These are phyloP conservation scores for Myriosclerotinia curreyana DNA, from an alignment of 2,329 filamentous ascomycete species.

Conservation along the genomic window DNA sequence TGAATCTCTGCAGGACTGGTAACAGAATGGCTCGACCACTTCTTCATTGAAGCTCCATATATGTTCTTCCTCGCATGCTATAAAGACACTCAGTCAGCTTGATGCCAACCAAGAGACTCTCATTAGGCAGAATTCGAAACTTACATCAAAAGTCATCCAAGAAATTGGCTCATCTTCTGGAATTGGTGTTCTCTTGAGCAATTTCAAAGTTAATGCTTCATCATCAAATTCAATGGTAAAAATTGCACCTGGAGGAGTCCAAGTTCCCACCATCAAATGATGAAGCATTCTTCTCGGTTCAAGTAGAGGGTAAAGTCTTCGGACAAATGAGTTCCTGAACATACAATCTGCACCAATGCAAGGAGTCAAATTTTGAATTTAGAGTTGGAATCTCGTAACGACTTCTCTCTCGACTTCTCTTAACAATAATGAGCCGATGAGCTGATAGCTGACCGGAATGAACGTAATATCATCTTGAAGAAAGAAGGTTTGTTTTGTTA, in stretches of 20 bases:
- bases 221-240: constrained; percentile 89
- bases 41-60: constrained; percentile 90
- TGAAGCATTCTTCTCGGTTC: constrained; percentile 64
- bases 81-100: not conserved
- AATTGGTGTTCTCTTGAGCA: constrained; percentile 79
- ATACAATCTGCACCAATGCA: constrained; percentile 4
- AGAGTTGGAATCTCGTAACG: constrained; percentile 17
- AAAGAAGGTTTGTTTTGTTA: not conserved
- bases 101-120: constrained; percentile 12
- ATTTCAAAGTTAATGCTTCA: constrained; percentile 67
- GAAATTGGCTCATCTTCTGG: constrained; percentile 83
- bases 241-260: constrained; percentile 85
- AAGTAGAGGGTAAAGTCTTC: not conserved
- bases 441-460: not conserved
- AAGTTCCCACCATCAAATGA: constrained; percentile 88
- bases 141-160: constrained; percentile 88
- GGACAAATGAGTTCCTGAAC: constrained; percentile 6
- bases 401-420: not conserved
- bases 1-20: constrained; percentile 71
- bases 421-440: not conserved
- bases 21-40: constrained; percentile 81
- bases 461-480: not conserved
- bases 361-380: not conserved
- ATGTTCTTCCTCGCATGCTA: constrained; percentile 80
- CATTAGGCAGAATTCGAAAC: constrained; percentile 38